Base-by-base conservation (phyloP, 768 basidiomycete genomes). In the Gloeostereum incarnatum region DNA sequence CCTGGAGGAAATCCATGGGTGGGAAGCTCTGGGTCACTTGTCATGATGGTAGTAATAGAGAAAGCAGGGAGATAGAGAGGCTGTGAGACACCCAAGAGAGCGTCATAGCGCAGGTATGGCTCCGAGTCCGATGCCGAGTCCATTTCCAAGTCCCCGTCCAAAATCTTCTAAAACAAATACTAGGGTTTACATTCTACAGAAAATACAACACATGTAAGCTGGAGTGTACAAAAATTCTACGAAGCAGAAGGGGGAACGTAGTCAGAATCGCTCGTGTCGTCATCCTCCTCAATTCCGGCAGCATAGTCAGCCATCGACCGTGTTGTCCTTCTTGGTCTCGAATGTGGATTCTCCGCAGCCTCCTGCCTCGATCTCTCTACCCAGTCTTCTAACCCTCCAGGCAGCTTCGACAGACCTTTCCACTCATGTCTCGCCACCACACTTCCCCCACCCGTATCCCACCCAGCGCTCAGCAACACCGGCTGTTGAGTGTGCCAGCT, bases 401-500 rank as follows among this genome's bases (percentile, higher is more conserved):
- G 56, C 62, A 77, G 73, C 59, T 90, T 93, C 1, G 73, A 71
- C 39, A 93, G 61, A 5, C 93, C 92, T 59, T 93, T 96, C 89
- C 92, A 99, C 60, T 97, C 89, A 49, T 99, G 96, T 47, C 85
- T 71, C 4, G 93, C 94, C 17, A 99, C 74, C 30, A 78, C 70
- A 25, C 89, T 91, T 9, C 81, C 78, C 14, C 69, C 71, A 20
- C 64, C 63, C 26, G 63, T 69, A 30, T 83, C 79, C 94, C 96
- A 98, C 3, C 78, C 91, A 5, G 86, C 88, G 45, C 85, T 91
- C 80, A 99, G 84, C 33, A 99, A 54, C 16, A 84, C 79, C 26
- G 94, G 92, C 67, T 93, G 82, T 67, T 75, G 75, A 22, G 85
- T 78, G 56, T 91, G 90, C 96, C 96, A 99, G 53, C 85, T 85